These are phyloP conservation scores for Boletus pseudo-olivaceus DNA, from an alignment of 768 basidiomycete species.

Conservation along the genomic window DNA sequence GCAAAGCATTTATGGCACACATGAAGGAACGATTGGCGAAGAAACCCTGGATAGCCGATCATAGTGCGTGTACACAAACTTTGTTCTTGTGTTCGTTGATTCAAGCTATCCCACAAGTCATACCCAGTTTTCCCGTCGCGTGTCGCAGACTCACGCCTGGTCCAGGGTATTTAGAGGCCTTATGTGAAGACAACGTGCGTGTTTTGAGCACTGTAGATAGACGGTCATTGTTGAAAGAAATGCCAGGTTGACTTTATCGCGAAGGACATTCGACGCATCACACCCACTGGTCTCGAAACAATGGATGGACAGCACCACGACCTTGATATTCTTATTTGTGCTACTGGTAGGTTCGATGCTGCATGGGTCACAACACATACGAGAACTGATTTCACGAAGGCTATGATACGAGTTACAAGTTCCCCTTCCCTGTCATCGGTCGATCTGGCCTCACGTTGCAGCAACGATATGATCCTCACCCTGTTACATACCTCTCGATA, in stretches of 20 bases:
- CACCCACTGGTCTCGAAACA: constrained; percentile 53
- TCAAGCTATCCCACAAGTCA: constrained; percentile 24
- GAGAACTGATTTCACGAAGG: neutral
- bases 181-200: constrained; percentile 54
- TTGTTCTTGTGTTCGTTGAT: neutral
- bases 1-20: constrained; percentile 36
- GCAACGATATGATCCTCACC: constrained; percentile 53
- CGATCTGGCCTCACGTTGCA: constrained; percentile 49
- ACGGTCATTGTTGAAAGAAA: neutral
- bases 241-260: constrained; percentile 44
- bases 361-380: neutral
- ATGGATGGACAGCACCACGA: constrained; percentile 51
- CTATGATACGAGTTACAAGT: constrained; percentile 48
- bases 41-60: constrained; percentile 59
- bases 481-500: constrained; percentile 55
- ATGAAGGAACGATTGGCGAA: constrained; percentile 51
- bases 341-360: constrained; percentile 41
- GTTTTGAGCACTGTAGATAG: neutral
- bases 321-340: constrained; percentile 59
- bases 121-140: constrained; percentile 54
- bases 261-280: constrained; percentile 46
- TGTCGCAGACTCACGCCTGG: constrained; percentile 68
- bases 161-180: constrained; percentile 63
- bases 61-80: constrained; percentile 17
- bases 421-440: constrained; percentile 51